Conservation (phyloP, 352 stramenopile genomes). For the Pythium dissimile region DNA sequence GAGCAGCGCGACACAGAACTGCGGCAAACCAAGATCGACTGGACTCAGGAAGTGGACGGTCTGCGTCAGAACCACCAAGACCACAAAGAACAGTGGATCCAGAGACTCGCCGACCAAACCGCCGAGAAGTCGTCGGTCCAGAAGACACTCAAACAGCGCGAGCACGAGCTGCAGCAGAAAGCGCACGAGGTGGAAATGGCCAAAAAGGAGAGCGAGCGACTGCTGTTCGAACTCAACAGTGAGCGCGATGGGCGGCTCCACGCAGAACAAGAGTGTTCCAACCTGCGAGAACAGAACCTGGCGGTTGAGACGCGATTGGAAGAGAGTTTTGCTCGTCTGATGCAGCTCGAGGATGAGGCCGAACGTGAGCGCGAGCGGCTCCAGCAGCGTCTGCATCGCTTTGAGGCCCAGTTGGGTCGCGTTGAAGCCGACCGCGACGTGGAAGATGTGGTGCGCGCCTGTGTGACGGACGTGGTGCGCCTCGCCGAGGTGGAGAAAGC, state of each 20-base stretch:
- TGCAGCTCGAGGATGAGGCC: conserved; percentile 20
- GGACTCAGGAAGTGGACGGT: conserved; percentile 33
- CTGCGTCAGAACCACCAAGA: conserved; percentile 33
- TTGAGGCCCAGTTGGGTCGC: conserved; percentile 55
- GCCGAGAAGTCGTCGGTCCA: conserved; percentile 51
- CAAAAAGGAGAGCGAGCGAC: conserved; percentile 41
- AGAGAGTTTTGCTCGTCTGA: conserved; percentile 20
- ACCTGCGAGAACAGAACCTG: conserved; percentile 25
- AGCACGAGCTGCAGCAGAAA: conserved; percentile 35
- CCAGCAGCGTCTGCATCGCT: conserved; percentile 40
- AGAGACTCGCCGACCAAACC: conserved; percentile 53
- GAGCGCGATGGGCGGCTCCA: conserved; percentile 27
- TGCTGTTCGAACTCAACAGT: conserved; percentile 31
- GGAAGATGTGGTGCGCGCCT: conserved; percentile 48
- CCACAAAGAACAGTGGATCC: conserved; percentile 64
- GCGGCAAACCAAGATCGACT: conserved; percentile 31
- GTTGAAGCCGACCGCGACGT: conserved; percentile 49
- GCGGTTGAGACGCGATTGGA: conserved; percentile 29
- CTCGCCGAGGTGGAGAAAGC: conserved; percentile 60
- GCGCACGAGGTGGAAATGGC: conserved; percentile 37
- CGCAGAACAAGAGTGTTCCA: conserved; percentile 21
- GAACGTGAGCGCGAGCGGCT: conserved; percentile 36
- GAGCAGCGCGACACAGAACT: conserved; percentile 29
- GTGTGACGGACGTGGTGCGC: conserved; percentile 49
- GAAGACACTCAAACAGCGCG: conserved; percentile 45